A percentile compares a stretch with the other conserved stretches of the same genome.
phyloP scores from a whole-genome alignment of 441 rosid species.

The Euphorbia schlechtendalii region DNA sequence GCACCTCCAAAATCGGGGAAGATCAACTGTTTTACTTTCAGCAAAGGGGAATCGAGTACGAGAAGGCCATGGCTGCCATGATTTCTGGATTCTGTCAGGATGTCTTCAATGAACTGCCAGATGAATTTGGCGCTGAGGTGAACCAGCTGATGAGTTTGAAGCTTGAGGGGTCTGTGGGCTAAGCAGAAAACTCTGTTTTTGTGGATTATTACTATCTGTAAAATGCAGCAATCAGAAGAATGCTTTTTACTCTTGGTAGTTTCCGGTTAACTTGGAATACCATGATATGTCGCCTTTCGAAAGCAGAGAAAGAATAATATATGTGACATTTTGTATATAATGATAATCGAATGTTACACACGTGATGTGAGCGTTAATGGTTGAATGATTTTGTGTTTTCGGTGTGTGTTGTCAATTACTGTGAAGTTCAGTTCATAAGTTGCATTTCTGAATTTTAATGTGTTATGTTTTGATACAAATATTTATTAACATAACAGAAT shows the following conservation, averaged over 20 bases:
- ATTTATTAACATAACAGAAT: too few relatives aligned
- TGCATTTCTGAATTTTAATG: too few relatives aligned
- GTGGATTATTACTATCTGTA: slow-evolving; percentile 1
- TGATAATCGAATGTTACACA: too few relatives aligned
- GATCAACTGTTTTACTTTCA: slow-evolving; percentile 97
- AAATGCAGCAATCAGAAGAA: slow-evolving; percentile 11
- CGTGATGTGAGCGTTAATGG: too few relatives aligned
- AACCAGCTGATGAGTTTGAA: slow-evolving; percentile 88
- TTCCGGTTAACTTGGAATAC: background rate
- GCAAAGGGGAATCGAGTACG: slow-evolving; percentile 86
- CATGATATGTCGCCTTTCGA: too few relatives aligned
- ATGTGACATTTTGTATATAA: too few relatives aligned
- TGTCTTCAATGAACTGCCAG: slow-evolving; percentile 87
- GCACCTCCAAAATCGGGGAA: slow-evolving; percentile 89
- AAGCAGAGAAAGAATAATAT: too few relatives aligned
- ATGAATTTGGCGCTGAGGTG: slow-evolving; percentile 91
- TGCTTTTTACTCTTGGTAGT: background rate
- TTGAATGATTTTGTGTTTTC: too few relatives aligned
- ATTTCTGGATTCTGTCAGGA: slow-evolving; percentile 89
- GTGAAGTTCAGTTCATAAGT: too few relatives aligned
- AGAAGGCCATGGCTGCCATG: slow-evolving; percentile 98
- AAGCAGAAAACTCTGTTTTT: too few relatives aligned
- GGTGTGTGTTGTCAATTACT: too few relatives aligned
- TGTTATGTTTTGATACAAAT: too few relatives aligned
- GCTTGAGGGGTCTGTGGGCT: slow-evolving; percentile 94